Evolutionary conservation across 2,329 filamentous ascomycete genomes (phyloP).

Genomic region (Botrytis cinerea): DNA sequence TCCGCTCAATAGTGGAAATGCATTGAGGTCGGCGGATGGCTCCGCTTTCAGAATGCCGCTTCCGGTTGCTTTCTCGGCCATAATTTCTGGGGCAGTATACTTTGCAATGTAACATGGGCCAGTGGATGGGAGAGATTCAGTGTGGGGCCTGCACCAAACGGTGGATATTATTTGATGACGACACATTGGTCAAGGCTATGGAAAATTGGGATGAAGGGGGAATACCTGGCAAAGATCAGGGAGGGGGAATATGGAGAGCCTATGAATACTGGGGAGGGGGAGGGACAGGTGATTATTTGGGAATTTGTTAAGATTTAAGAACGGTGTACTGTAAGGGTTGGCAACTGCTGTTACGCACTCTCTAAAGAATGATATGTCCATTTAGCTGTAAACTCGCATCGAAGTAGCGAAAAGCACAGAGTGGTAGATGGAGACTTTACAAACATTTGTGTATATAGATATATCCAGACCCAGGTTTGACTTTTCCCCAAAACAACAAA

Average conservation of each 20-base stretch:
- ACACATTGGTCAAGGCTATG: slow-evolving; percentile 3
- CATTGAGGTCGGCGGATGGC: slow-evolving; percentile 1
- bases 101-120: background rate
- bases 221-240: background rate
- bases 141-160: background rate
- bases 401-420: background rate
- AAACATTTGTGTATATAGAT: background rate
- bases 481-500: rapidly evolving
- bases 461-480: too few species aligned
- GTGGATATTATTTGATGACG: slow-evolving; percentile 5
- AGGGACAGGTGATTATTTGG: background rate
- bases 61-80: slow-evolving; percentile 16
- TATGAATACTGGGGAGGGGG: background rate
- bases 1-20: slow-evolving; percentile 3
- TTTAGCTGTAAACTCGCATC: background rate
- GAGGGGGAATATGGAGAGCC: background rate
- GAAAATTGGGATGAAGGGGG: background rate
- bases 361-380: background rate
- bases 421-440: background rate
- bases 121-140: background rate
- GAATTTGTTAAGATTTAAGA: slow-evolving; percentile 11
- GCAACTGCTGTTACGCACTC: background rate
- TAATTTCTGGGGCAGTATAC: background rate
- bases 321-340: background rate
- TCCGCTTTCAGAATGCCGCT: slow-evolving; percentile 12